Evolutionary conservation across 257 asterid species (phyloP), one percentile per base, ranked within the genome.

Genomic region (Salvia splendens): DNA sequence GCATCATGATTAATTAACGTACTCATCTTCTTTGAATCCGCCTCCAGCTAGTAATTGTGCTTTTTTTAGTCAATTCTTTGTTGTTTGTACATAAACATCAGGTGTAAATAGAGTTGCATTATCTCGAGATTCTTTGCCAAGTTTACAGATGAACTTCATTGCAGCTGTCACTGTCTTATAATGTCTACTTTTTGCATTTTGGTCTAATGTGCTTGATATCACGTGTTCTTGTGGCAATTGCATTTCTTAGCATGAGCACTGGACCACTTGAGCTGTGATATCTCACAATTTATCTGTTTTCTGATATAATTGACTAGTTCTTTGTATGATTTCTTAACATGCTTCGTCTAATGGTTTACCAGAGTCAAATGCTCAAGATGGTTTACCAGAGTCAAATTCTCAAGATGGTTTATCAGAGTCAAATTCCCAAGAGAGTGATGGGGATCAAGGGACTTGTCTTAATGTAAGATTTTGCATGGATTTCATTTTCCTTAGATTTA

Each of bases 391-490:
- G 30, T 68, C 70, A 52, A 71, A 72, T 61, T 78, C 73, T 68
- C 91, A 69, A 24, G 30, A 24, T 24, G 30, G 30, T 24, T 24
- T 24, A 24, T 24, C 30, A 24, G 30, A 24, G 30, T 17, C 20
- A 17, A 24, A 24, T 24, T 24, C 30, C 30, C 30, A 24, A 40
- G 50, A 46, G 57, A 77, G 68, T 60, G 81, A 75, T 30, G 76
- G 62, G 70, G 77, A 12, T 72, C 83, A 69, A 35, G 89, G 61
- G 66, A 72, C 77, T 32, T 61, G 38, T 67, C 65, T 68, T 45
- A 56, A 78, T 77, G 98, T 89, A 83, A 78, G 96, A 79, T 65
- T 38, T 72, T 51, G 14, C 59, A 11, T 43, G 32, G 33, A 53
- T 68, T 65, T 65, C 54, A 15, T 69, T 47, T 24, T 24, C 30